Base-by-base conservation (phyloP, 306 rosid genomes). In the Echinosophora koreensis region DNA sequence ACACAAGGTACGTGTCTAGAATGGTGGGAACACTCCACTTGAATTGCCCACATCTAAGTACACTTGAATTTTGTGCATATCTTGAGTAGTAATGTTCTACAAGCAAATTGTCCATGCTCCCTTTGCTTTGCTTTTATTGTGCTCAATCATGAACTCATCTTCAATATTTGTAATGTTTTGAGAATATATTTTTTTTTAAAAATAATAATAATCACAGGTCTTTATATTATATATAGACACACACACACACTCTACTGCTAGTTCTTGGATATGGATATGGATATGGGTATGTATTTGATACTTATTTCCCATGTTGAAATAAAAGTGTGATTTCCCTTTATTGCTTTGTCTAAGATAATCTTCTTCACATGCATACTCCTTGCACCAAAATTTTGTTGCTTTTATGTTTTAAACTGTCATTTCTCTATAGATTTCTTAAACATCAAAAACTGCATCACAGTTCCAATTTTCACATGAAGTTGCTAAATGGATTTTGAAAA, bases 1-100 rank as follows among this genome's bases (percentile, higher is more conserved):
- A 71, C 81, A 69, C 75, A 11, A 69, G 70, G 74, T 82, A 65
- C 79, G 22, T 77, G 86, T 77, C 76, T 63, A 32, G 37, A 15
- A 8, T 47, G 39, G 44, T 77, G 71, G 70, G 82, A 57, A 27
- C 79, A 77, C 18, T 57, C 0, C 71, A 73, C 69, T 77, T 82
- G 59, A 57, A 39, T 65, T 77, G 32, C 75, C 34, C 65, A n/a
- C n/a, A 49, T 44, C 77, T 22, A 71, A 32, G 74, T 27, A 46
- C 68, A 71, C 15, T 39, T 35, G 18, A 46, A 44, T 65, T 77
- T 76, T 52, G 64, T 54, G 57, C 3, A 15, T 81, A 3, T 39
- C 30, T 34, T 63, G 34, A 14, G 32, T 64, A 38, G 1, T 71
- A 10, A 5, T 22, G 16, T 57, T 80, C 16, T 63, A 18, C 14